Base-by-base conservation (phyloP, 768 basidiomycete species). In the Sporobolomyces pararoseus region DNA sequence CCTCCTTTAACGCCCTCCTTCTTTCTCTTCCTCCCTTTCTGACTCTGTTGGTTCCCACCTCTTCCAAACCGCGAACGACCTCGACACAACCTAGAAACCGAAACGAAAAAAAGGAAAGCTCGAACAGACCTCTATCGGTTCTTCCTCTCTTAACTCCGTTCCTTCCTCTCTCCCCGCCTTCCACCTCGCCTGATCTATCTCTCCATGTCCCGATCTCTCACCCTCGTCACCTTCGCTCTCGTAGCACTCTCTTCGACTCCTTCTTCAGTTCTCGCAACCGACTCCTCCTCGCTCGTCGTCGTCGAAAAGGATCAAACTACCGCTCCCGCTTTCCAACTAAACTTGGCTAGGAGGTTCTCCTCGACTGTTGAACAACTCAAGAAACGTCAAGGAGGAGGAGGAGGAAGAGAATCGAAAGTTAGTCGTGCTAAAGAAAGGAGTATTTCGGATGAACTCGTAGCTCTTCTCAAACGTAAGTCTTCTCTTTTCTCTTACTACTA, bases 371-470 rank as follows among this genome's bases (percentile, higher is more conserved):
- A 37, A 0, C 44, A 51, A 53, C 53, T 70, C n/a, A 61, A 61
- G 58, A 47, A 35, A 19, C 50, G 59, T 12, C 10, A 47, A 12
- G 10, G 13, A 12, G 10, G 13, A 23, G 13, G 7, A 2, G 42
- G 52, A 13, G 66, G 46, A 39, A 49, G 12, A 21, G 34, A 50
- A 46, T 42, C 46, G 34, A 54, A 44, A 47, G 53, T 37, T 27
- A 61, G 69, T 35, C 59, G 64, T 6, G 35, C 46, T 19, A 70
- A 70, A 42, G 59, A 61, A n/a, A 50, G 69, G 19, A 59, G 64
- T 3, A 14, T 70, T 9, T 70, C 69, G 27, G 69, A 70, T 9
- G 69, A 70, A 21, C 47, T 70, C 10, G 17, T 70, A 17, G 19
- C 52, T 29, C 46, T 70, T 42, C 53, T 70, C 52, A 42, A 50